Percentiles rank a stretch among this genome's conserved stretches.
phyloP scores from a whole-genome alignment of 345 rosid species.

The Barbarea vulgaris region DNA sequence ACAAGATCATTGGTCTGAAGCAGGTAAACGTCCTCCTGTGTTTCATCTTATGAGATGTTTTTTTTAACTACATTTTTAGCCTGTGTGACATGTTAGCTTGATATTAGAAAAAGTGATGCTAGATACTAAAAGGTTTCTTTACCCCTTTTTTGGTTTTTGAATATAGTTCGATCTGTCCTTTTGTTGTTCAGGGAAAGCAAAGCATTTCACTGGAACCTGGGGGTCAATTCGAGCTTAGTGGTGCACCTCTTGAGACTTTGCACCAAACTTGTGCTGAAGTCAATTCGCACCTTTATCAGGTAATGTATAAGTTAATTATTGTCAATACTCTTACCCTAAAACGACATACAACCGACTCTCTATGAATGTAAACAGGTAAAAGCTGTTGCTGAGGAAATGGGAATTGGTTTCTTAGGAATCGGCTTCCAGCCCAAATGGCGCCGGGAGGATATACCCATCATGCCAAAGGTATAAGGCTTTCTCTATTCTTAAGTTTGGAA shows the following conservation, averaged over 20 bases:
- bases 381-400: slow-evolving; percentile 99
- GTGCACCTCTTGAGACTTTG: slow-evolving; percentile 98
- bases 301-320: slow-evolving; percentile 18
- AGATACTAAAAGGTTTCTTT: not conserved
- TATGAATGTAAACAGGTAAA: slow-evolving; percentile 62
- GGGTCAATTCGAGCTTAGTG: slow-evolving; percentile 98
- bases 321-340: slow-evolving; percentile 8
- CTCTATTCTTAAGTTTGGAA: not conserved
- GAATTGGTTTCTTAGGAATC: slow-evolving; percentile 95
- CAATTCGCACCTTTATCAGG: slow-evolving; percentile 99
- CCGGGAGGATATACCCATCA: slow-evolving; percentile 81
- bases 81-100: slow-evolving; percentile 1
- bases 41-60: not conserved
- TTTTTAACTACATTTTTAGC: not conserved
- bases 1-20: slow-evolving; percentile 84
- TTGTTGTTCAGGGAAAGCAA: slow-evolving; percentile 79
- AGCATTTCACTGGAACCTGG: slow-evolving; percentile 99
- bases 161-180: not conserved
- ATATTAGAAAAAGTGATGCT: not conserved
- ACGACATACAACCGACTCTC: not conserved
- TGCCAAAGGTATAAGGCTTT: slow-evolving; percentile 82
- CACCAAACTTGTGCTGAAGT: slow-evolving; percentile 99
- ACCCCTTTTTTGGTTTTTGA: not conserved
- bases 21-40: slow-evolving; percentile 55
- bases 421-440: slow-evolving; percentile 99